phyloP scores from a whole-genome alignment of 2,329 filamentous ascomycete genomes.

The Phoma herbarum region DNA sequence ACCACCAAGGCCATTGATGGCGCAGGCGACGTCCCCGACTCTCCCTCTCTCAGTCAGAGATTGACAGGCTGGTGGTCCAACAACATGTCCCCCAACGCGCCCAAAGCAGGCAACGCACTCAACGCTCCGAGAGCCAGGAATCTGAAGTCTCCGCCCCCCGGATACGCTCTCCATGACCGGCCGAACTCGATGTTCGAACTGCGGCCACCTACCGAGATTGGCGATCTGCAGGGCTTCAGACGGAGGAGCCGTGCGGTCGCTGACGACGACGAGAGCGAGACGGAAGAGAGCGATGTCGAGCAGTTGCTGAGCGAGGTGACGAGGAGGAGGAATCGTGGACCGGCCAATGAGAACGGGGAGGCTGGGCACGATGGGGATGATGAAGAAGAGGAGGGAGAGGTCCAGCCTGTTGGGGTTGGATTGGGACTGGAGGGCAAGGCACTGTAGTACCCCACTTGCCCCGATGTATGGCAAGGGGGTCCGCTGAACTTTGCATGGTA shows the following conservation, averaged over 20 bases:
- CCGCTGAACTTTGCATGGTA: too few relatives aligned
- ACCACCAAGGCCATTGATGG: conserved; percentile 2
- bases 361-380: conserved; percentile 36
- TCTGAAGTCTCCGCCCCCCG: not conserved
- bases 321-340: conserved; percentile 17
- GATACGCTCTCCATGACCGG: conserved; percentile 32
- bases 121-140: not conserved
- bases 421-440: not conserved
- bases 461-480: not conserved
- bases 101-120: not conserved
- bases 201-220: conserved; percentile 35
- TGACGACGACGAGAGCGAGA: conserved; percentile 44
- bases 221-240: conserved; percentile 40
- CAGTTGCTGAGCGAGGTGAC: conserved; percentile 12
- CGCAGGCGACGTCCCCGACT: conserved; percentile 30
- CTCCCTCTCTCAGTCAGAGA: conserved; percentile 42
- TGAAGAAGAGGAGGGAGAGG: conserved; percentile 28
- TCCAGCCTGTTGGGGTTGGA: not conserved
- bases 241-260: conserved; percentile 59
- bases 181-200: conserved; percentile 51
- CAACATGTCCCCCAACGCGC: conserved; percentile 35
- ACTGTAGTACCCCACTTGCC: not conserved
- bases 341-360: conserved; percentile 24
- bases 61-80: conserved; percentile 51
- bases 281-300: not conserved